Base-by-base conservation (phyloP, 192 early-diverging fungal genomes). In the Umbelopsis sp. region DNA sequence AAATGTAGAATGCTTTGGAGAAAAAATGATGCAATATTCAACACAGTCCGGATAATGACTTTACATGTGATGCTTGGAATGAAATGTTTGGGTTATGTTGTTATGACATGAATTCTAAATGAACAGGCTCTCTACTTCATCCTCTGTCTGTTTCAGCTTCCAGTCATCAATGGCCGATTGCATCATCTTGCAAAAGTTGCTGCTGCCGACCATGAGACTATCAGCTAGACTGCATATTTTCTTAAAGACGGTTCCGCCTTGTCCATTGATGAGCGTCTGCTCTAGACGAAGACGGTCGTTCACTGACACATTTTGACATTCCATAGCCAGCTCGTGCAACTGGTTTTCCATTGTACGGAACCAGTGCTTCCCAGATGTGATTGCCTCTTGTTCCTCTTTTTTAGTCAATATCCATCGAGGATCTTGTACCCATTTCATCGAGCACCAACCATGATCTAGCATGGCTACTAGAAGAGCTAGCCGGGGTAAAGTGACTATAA, bases 321-420 rank as follows among this genome's bases (percentile, higher is more conserved):
- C 29, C 12, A 29, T 17, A 34, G 56, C 56, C 56, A 62, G 17
- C 17, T 29, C 29, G 16, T 62, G 26, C 56, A 62, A 14, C n/a
- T 62, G 32, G 14, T 6, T 11, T 34, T 62, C 56, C 26, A 9
- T 26, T 22, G 32, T 14, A 3, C 31, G 25, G 16, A 62, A 62
- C 56, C 56, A 62, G 16, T 62, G 56, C 14, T 62, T 62, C 34
- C 56, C 56, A 34, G 56, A 62, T 34, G 56, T 36, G 14, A 62
- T 34, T 34, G 56, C 56, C 3, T 62, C 56, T 62, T 34, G 29
- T 29, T 62, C 56, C 14, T 62, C 56, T 36, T 26, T 29, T 12
- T 62, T 62, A 2, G 56, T 62, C 12, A 36, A 12, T 14, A 62
- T 62, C 56, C 56, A 62, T 20, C 56, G 56, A 6, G 31, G 29